These are phyloP conservation scores for Venturia carpophila DNA, from an alignment of 2,329 filamentous ascomycete genomes.

Conservation along the genomic window DNA sequence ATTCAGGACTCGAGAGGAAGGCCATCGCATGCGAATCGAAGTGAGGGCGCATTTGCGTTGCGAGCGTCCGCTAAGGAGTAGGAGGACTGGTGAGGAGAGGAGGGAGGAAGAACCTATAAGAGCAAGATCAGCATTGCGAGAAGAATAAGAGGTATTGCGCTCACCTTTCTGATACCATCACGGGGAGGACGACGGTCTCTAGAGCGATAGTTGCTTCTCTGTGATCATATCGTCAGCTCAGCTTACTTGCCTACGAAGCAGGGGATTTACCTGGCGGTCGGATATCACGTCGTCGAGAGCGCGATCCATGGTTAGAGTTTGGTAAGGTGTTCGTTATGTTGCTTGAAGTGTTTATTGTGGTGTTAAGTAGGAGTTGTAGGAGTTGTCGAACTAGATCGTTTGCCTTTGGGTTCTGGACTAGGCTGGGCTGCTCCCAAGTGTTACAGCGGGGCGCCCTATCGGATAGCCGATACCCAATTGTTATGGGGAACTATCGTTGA, in stretches of 20 bases:
- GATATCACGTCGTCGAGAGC: constrained; percentile 57
- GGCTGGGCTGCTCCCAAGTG: neutral
- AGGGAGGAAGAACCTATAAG: constrained; percentile 31
- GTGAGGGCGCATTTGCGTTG: constrained; percentile 3
- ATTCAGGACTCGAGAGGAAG: constrained; percentile 9
- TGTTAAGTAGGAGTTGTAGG: neutral
- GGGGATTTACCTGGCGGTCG: constrained; percentile 47
- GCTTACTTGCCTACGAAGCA: neutral
- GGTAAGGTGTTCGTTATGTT: neutral
- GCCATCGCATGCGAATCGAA: constrained; percentile 4
- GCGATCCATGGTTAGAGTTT: constrained; percentile 46
- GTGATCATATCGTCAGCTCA: neutral
- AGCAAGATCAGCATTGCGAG: neutral
- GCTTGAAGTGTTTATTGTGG: neutral
- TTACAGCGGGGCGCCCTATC: neutral
- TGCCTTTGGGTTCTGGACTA: neutral
- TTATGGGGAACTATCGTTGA: too few relatives aligned
- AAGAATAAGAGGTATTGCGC: constrained; percentile 23
- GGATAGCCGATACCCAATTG: too few relatives aligned
- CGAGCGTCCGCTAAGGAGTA: constrained; percentile 1
- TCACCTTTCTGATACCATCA: constrained; percentile 27
- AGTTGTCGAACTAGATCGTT: neutral
- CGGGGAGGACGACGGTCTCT: constrained; percentile 19
- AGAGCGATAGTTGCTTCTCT: constrained; percentile 21
- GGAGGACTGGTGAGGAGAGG: constrained; percentile 32